Percentiles rank a stretch among this genome's conserved stretches.
phyloP scores from a whole-genome alignment of 495 filamentous ascomycete species.

The Talaromyces wortmannii region DNA sequence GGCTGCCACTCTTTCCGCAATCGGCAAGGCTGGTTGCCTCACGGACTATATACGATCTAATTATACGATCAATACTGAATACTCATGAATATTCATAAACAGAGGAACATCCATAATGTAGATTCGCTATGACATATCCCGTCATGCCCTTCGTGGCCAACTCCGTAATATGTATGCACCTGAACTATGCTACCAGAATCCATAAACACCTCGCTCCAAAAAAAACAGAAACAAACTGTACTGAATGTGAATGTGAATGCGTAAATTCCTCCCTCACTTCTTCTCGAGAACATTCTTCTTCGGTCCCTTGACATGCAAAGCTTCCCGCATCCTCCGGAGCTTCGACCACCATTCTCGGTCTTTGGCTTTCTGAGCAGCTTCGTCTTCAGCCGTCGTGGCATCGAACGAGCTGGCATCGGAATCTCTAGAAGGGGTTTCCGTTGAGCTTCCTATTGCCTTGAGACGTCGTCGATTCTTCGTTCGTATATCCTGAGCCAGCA shows the following conservation, averaged over 20 bases:
- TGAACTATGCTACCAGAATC: background rate
- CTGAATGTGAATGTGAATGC: too few species aligned
- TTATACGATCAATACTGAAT: background rate
- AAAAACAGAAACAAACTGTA: background rate
- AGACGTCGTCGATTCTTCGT: conserved; percentile 31
- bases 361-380: conserved; percentile 30
- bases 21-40: background rate
- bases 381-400: conserved; percentile 11
- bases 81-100: background rate
- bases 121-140: background rate
- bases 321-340: conserved; percentile 40
- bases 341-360: conserved; percentile 49
- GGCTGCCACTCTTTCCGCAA: conserved; percentile 11
- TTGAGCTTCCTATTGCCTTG: conserved; percentile 14
- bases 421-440: conserved; percentile 16
- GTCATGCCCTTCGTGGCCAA: background rate
- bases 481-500: conserved; percentile 30
- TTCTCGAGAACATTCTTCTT: conserved; percentile 8
- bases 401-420: conserved; percentile 17
- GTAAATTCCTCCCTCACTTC: background rate
- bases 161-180: background rate
- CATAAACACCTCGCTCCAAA: background rate
- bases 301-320: conserved; percentile 35
- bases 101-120: background rate
- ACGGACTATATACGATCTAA: background rate